These are phyloP conservation scores for Guadua angustifolia DNA, from an alignment of 176 grass and related monocot genomes.

Conservation along the genomic window DNA sequence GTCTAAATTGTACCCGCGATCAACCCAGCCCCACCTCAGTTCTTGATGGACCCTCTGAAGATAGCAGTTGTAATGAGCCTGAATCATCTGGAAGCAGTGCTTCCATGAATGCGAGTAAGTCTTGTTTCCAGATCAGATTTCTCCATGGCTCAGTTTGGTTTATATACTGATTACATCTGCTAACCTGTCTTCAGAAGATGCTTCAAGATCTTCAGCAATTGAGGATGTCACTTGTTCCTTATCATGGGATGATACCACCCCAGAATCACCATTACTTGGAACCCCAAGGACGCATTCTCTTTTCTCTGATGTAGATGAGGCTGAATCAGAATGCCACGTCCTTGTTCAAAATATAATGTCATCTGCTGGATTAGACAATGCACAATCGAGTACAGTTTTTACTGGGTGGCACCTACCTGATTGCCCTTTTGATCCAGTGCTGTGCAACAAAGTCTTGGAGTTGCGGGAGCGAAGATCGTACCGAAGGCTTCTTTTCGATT, in stretches of 20 bases:
- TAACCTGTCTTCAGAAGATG: conserved; percentile 43
- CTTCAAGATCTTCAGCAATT: conserved; percentile 67
- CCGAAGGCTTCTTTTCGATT: conserved; percentile 72
- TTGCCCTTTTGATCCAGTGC: conserved; percentile 66
- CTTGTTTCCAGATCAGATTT: conserved; percentile 8
- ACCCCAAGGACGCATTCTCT: not conserved
- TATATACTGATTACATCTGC: conserved; percentile 8
- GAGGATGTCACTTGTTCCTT: conserved; percentile 64
- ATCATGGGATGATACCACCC: conserved; percentile 63
- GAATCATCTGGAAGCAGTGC: conserved; percentile 55
- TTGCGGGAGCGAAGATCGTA: conserved; percentile 65
- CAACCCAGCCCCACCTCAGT: conserved; percentile 94
- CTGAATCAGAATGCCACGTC: conserved; percentile 63
- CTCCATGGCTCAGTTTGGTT: conserved; percentile 7
- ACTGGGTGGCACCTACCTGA: conserved; percentile 73
- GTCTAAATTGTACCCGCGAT: conserved; percentile 50
- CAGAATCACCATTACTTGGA: conserved; percentile 37
- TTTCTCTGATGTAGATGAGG: conserved; percentile 41
- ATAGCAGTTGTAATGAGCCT: conserved; percentile 61
- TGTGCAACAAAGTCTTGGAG: conserved; percentile 63
- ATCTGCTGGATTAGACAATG: conserved; percentile 56
- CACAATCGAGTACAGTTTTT: conserved; percentile 45
- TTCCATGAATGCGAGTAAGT: conserved; percentile 57
- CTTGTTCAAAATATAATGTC: conserved; percentile 81
- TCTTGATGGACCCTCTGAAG: conserved; percentile 77